Conservation (phyloP, 1,284 basidiomycete genomes). For the Inonotus obliquus region DNA sequence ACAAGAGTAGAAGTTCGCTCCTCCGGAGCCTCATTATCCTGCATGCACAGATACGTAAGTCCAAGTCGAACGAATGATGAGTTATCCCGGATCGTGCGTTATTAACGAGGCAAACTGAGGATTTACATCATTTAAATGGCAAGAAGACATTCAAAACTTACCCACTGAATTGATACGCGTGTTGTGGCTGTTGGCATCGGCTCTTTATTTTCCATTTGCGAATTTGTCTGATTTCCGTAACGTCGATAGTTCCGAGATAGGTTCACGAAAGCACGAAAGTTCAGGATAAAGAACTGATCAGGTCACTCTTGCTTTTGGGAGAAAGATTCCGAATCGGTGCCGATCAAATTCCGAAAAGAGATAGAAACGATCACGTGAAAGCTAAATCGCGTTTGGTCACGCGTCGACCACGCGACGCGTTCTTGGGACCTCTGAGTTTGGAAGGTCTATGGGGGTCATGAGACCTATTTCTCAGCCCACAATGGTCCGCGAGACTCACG, state of each 20-base stretch:
- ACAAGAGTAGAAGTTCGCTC: conserved; percentile 13
- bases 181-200: conserved; percentile 2
- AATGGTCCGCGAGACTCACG: not conserved
- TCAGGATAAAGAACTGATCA: not conserved
- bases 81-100: not conserved
- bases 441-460: not conserved
- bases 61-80: not conserved
- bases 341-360: not conserved
- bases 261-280: not conserved
- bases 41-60: not conserved
- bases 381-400: not conserved
- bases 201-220: not conserved
- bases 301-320: not conserved
- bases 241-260: not conserved
- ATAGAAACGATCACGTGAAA: conserved; percentile 2
- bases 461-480: not conserved
- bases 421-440: not conserved
- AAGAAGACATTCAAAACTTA: not conserved
- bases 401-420: not conserved
- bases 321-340: not conserved
- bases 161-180: conserved; percentile 14
- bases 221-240: not conserved
- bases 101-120: not conserved
- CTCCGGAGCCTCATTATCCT: conserved; percentile 5
- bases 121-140: not conserved